Percentiles rank a stretch among this genome's conserved stretches.
phyloP scores from a whole-genome alignment of 148 eudicot species.

The Silene latifolia region DNA sequence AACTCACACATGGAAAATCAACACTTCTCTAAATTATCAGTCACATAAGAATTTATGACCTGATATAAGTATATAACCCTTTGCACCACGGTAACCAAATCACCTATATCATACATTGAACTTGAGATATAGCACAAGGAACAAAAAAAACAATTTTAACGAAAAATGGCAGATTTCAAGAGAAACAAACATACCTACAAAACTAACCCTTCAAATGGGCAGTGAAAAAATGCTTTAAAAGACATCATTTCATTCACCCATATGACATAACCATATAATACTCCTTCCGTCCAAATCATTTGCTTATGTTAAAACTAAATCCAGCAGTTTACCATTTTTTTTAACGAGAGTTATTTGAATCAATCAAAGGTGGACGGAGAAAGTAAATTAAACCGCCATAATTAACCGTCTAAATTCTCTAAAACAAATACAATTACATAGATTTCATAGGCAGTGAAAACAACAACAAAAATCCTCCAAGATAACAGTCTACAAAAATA shows the following conservation, averaged over 20 bases:
- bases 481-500: too few relatives aligned
- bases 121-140: background rate
- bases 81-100: background rate
- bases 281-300: too few relatives aligned
- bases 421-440: background rate
- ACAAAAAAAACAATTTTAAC: background rate
- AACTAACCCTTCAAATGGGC: background rate
- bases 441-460: background rate
- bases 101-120: background rate
- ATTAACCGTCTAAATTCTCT: too few relatives aligned
- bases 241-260: background rate
- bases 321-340: too few relatives aligned
- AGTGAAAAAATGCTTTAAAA: background rate
- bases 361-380: too few relatives aligned
- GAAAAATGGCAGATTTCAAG: too few relatives aligned
- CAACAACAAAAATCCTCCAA: too few relatives aligned
- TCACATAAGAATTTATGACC: background rate
- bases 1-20: background rate
- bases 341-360: too few relatives aligned
- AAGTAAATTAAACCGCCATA: too few relatives aligned
- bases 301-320: too few relatives aligned
- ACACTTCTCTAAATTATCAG: background rate
- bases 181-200: background rate
- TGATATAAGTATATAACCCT: too few relatives aligned
- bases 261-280: background rate